Conservation (phyloP, 345 rosid species). For the Turnera subulata region DNA sequence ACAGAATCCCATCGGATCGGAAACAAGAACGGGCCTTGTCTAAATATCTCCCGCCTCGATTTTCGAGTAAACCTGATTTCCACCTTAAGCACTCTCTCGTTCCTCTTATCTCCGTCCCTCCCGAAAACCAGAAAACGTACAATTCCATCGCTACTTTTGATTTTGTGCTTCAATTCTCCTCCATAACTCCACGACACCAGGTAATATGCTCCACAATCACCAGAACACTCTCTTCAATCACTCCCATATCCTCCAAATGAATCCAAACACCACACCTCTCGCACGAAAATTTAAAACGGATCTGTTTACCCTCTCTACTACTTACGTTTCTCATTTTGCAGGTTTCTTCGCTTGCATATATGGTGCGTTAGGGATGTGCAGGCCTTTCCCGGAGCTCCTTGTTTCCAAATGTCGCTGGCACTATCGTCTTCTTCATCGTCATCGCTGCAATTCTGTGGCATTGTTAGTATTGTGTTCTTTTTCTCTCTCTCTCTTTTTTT, state of each 20-base stretch:
- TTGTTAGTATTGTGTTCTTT: constrained; percentile 3
- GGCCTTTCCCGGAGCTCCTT: constrained; percentile 1
- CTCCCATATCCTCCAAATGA: no score
- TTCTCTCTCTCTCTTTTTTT: not conserved
- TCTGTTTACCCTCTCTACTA: not conserved
- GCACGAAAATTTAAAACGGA: no score
- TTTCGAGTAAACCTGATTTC: not conserved
- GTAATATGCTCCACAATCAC: no score
- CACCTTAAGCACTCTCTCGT: no score
- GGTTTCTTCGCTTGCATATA: constrained; percentile 5
- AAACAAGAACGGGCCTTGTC: not conserved
- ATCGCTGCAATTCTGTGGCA: constrained; percentile 10
- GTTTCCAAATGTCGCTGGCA: constrained; percentile 12
- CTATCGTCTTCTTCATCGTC: constrained; percentile 15
- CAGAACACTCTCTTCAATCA: no score
- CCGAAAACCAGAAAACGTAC: no score
- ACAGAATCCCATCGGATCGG: no score
- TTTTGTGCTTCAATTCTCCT: no score
- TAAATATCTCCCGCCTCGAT: not conserved
- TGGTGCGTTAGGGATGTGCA: constrained; percentile 10
- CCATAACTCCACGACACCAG: no score
- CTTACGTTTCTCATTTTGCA: not conserved
- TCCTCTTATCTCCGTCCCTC: no score
- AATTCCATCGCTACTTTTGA: no score
- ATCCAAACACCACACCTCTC: not conserved